Conservation (phyloP, 768 basidiomycete genomes). For the Tulasnella sp. region DNA sequence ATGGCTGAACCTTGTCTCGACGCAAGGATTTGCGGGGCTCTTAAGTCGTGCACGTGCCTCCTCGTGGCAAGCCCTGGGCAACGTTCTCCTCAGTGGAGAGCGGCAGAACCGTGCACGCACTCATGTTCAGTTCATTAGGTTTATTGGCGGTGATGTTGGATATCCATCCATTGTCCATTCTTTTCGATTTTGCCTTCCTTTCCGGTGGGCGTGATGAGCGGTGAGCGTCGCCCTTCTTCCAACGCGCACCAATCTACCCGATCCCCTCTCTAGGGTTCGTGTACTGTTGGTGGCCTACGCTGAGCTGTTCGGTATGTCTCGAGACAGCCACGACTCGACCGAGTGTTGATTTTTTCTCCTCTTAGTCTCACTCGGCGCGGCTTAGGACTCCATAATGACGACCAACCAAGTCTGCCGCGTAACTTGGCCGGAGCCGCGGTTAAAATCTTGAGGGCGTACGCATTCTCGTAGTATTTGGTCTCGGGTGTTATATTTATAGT, state of each 20-base stretch:
- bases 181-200: too few relatives aligned
- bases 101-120: neutral
- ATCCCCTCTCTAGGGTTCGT: neutral
- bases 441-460: neutral
- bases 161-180: too few relatives aligned
- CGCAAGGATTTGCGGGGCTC: too few relatives aligned
- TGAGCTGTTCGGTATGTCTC: neutral
- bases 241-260: neutral
- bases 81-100: neutral
- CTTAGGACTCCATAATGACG: neutral
- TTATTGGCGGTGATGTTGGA: too few relatives aligned
- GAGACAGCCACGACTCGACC: neutral
- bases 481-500: neutral
- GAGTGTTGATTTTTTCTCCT: neutral
- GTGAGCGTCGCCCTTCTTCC: neutral
- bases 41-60: too few relatives aligned
- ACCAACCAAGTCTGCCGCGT: neutral
- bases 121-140: too few relatives aligned
- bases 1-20: too few relatives aligned
- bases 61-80: neutral
- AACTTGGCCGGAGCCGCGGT: neutral
- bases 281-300: neutral
- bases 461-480: neutral
- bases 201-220: too few relatives aligned
- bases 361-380: neutral